phyloP scores from a whole-genome alignment of 331 rosid genomes.

The Spiraea crenata region DNA sequence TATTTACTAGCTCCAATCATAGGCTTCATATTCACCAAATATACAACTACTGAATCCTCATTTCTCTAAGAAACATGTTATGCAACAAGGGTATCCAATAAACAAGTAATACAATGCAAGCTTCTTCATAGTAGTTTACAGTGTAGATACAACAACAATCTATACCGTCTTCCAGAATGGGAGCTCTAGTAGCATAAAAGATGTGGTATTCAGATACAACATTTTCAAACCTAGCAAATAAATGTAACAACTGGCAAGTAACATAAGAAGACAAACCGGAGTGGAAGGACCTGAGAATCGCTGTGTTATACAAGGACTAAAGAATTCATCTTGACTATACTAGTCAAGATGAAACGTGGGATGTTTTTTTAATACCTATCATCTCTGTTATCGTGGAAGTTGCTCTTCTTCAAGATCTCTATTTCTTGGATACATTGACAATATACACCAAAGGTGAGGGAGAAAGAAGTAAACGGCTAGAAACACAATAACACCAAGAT shows the following conservation, averaged over 20 bases:
- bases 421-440: constrained; percentile 60
- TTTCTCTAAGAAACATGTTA: neutral
- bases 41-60: neutral
- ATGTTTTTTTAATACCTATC: neutral
- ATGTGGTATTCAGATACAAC: neutral
- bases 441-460: constrained; percentile 69
- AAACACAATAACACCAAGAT: constrained; percentile 75
- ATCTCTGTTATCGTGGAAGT: constrained; percentile 45
- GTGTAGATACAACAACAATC: neutral
- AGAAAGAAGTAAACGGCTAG: constrained; percentile 55
- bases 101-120: neutral
- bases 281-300: neutral
- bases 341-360: neutral
- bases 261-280: constrained; percentile 3
- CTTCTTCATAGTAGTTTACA: constrained; percentile 8
- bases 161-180: neutral
- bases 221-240: constrained; percentile 2
- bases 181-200: neutral
- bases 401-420: constrained; percentile 45
- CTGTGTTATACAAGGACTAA: neutral
- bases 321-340: neutral
- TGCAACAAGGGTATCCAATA: neutral
- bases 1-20: no score
- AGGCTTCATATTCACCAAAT: neutral
- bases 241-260: neutral